phyloP scores from a whole-genome alignment of 2,329 filamentous ascomycete genomes.

The Botrytis galanthina region DNA sequence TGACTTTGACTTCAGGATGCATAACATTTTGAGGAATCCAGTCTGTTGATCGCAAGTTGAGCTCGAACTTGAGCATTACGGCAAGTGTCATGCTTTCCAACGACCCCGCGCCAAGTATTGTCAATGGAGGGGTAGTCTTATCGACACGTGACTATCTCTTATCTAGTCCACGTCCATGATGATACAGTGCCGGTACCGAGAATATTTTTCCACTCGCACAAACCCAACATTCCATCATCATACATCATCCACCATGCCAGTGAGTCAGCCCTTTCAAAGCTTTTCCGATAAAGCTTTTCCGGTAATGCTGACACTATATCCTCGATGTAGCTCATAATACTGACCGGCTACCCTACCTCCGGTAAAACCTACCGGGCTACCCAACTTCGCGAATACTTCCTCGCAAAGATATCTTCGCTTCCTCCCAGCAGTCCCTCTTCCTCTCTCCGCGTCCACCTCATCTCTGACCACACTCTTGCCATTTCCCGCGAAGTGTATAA shows the following conservation, averaged over 20 bases:
- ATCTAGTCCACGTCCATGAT: not conserved
- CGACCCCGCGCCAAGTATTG: not conserved
- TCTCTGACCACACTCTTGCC: constrained; percentile 70
- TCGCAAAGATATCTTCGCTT: constrained; percentile 48
- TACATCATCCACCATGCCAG: constrained; percentile 16
- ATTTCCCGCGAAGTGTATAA: constrained; percentile 71
- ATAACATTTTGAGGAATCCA: not conserved
- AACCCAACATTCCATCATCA: not conserved
- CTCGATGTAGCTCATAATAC: constrained; percentile 58
- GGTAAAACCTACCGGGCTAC: constrained; percentile 65
- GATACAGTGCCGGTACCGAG: not conserved
- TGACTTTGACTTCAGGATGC: not conserved
- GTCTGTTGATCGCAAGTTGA: not conserved
- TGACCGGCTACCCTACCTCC: constrained; percentile 65
- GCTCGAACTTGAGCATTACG: not conserved
- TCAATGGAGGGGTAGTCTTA: constrained; percentile 3
- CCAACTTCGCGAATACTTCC: constrained; percentile 65
- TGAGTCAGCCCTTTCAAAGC: not conserved
- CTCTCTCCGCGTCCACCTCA: constrained; percentile 65
- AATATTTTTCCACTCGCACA: constrained; percentile 15
- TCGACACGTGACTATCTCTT: not conserved
- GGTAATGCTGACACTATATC: not conserved
- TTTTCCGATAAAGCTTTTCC: not conserved
- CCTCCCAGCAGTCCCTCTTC: constrained; percentile 37
- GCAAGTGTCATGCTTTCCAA: not conserved